A percentile compares a stretch with the other conserved stretches of the same genome.
These are phyloP conservation scores for Trichoderma simmonsii DNA, from an alignment of 2,329 filamentous ascomycete species.

Conservation along the genomic window DNA sequence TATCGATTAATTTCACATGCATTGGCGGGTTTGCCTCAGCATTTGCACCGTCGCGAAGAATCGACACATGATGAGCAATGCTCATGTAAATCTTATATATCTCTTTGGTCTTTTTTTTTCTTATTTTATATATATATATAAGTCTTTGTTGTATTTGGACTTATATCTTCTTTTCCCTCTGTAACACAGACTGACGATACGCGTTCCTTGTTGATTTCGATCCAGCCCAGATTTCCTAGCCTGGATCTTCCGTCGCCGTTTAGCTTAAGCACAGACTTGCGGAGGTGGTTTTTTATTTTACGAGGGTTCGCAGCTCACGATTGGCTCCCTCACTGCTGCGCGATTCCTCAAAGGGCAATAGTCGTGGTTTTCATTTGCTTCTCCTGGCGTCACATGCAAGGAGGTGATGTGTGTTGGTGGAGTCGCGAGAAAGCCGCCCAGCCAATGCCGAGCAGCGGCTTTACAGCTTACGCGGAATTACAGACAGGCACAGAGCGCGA, in stretches of 20 bases:
- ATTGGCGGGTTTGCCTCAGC: not conserved
- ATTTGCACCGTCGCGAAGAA: not conserved
- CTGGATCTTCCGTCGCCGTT: not conserved
- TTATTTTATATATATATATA: too few relatives aligned
- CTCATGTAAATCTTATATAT: not conserved
- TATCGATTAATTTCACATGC: not conserved
- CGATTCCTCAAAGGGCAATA: not conserved
- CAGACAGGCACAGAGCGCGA: not conserved
- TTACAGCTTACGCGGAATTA: not conserved
- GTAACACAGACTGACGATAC: not conserved
- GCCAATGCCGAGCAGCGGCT: not conserved
- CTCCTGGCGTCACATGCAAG: conserved; percentile 10
- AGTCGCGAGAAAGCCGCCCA: not conserved
- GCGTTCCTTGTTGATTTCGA: not conserved
- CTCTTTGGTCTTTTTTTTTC: not conserved
- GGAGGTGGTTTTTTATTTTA: not conserved
- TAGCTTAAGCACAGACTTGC: not conserved
- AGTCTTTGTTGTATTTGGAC: not conserved
- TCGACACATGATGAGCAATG: not conserved
- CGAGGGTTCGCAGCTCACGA: not conserved
- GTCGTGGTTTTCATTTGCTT: not conserved
- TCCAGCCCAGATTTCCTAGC: not conserved
- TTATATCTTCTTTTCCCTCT: not conserved
- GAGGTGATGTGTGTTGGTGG: not conserved
- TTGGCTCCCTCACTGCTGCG: not conserved